Conservation (phyloP, 164 flowering plant genomes). For the Stephania japonica region DNA sequence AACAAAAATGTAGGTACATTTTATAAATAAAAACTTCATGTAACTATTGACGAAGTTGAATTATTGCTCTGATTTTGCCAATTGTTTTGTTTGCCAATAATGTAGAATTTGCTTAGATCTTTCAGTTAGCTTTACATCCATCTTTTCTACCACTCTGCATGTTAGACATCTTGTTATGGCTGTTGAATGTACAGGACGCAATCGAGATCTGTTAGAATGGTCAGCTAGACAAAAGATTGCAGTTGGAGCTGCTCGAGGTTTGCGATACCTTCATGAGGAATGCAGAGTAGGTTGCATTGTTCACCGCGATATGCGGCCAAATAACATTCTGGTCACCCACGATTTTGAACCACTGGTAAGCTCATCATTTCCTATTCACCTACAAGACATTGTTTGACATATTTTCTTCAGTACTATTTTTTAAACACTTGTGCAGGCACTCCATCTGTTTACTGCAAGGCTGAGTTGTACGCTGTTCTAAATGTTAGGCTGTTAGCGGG, state of each 20-base stretch:
- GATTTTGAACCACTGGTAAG: slow-evolving; percentile 86
- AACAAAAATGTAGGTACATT: too few relatives aligned
- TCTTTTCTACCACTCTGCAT: neutral
- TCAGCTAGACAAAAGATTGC: slow-evolving; percentile 84
- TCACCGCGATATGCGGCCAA: slow-evolving; percentile 94
- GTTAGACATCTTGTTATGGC: neutral
- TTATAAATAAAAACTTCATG: neutral
- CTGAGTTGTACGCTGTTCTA: neutral
- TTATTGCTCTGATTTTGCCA: neutral
- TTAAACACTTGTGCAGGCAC: neutral
- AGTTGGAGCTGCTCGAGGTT: slow-evolving; percentile 91
- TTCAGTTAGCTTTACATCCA: neutral
- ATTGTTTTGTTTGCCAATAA: neutral
- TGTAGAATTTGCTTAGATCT: neutral
- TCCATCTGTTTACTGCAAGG: neutral
- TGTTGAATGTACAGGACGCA: slow-evolving; percentile 37
- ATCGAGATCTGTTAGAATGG: slow-evolving; percentile 52
- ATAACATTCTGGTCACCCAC: slow-evolving; percentile 95
- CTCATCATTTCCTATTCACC: neutral
- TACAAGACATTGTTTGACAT: neutral
- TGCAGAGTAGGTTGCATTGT: slow-evolving; percentile 97
- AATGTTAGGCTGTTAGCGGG: neutral
- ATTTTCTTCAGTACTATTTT: neutral
- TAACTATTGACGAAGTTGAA: neutral
- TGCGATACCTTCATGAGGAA: slow-evolving; percentile 96